Evolutionary conservation across 139 green algal genomes (phyloP), one percentile per base, ranked within the genome.

Genomic region (Tetradesmus lagerheimii): DNA sequence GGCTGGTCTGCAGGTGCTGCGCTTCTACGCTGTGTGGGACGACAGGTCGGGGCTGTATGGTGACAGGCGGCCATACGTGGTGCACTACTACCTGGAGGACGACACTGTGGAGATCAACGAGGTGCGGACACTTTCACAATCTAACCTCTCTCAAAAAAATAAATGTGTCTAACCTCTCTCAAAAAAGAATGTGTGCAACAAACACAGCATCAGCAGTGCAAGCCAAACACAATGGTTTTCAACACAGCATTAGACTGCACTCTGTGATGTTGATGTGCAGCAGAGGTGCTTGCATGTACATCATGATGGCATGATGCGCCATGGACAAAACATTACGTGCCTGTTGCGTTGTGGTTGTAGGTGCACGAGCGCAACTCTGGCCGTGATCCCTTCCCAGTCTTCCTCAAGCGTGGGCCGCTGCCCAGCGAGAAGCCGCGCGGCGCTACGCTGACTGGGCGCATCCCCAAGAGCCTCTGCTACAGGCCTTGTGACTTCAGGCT

Each of bases 41-140:
- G 96, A 99, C 92, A 86, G 92, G 41, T 83, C 38, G 83, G 47
- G 80, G 1, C 92, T 98, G 90, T 98, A 96, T 90, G 97, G 97
- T 31, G 96, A 98, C 88, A 64, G 80, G 66, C 91, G 95, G 15
- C 95, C 95, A 38, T 99, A 98, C 90, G 93, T 97, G 77, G 91
- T 99, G 86, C 97, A 98, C 92, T 99, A 97, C 92, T 99, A 97
- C 90, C 93, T 99, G 50, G 96, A 98, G 90, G 97, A 99, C 88
- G 95, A 98, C 94, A 98, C 94, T 1, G 95, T 98, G 23, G 97
- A 99, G 93, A 96, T 99, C 41, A 93, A 98, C 71, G 97, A 99
- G 93, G 86, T 96, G 38, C 86, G 39, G 1, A 53, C n/a, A n/a
- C n/a, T n/a, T n/a, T n/a, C n/a, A n/a, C n/a, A n/a, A n/a, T n/a